A percentile compares a stretch with the other conserved stretches of the same genome.
Conservation (phyloP, 106 monocot genomes). For the Triglochin maritima region DNA sequence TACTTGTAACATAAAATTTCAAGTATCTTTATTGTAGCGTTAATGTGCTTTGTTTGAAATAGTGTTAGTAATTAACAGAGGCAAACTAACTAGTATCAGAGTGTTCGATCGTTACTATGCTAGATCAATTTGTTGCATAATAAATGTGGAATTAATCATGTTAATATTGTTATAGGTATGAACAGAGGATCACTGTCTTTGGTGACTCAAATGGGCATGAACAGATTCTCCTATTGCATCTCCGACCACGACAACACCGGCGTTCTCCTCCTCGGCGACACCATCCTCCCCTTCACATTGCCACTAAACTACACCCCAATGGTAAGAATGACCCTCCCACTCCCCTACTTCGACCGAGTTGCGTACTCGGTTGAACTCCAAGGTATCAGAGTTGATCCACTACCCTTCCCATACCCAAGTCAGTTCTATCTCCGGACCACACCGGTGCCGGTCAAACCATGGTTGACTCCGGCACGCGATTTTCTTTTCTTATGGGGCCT, state of each 20-base stretch:
- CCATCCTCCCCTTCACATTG: slow-evolving; percentile 23
- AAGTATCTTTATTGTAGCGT: no score
- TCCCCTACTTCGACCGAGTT: slow-evolving; percentile 92
- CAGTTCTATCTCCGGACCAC: slow-evolving; percentile 76
- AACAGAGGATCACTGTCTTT: slow-evolving; percentile 82
- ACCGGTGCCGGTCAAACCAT: slow-evolving; percentile 95
- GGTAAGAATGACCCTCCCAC: slow-evolving; percentile 46
- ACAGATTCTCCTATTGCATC: slow-evolving; percentile 83
- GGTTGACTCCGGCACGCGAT: slow-evolving; percentile 91
- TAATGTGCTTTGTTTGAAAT: no score
- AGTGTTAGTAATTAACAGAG: no score
- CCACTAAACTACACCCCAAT: slow-evolving; percentile 82
- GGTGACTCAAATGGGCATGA: slow-evolving; percentile 58
- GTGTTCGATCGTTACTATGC: no score
- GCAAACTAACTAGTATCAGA: no score
- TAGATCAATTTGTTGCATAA: no score
- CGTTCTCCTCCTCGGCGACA: slow-evolving; percentile 50
- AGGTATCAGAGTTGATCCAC: slow-evolving; percentile 49
- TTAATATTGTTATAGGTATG: slow-evolving; percentile 19
- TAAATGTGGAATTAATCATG: no score
- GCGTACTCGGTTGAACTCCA: slow-evolving; percentile 84
- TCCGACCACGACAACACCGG: slow-evolving; percentile 51
- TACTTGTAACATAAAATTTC: no score
- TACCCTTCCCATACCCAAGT: slow-evolving; percentile 58
- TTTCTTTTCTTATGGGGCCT: slow-evolving; percentile 77